A percentile compares a stretch with the other conserved stretches of the same genome.
Conservation (phyloP, 176 grass and related monocot genomes). For the Tillandsia leiboldiana region DNA sequence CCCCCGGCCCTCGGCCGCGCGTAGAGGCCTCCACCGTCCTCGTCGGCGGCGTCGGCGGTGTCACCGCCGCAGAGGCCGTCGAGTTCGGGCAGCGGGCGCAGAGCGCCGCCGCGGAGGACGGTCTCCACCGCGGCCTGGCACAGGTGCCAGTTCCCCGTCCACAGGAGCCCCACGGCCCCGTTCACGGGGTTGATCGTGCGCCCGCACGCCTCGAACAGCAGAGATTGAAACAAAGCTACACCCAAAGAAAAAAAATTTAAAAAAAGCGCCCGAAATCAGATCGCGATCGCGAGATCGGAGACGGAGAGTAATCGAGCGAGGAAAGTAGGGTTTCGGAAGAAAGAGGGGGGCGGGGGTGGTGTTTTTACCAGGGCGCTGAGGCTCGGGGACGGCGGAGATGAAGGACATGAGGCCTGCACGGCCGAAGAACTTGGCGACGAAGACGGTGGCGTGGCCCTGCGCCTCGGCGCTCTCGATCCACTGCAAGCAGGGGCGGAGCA, state of each 20-base stretch:
- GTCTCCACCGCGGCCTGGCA: conserved; percentile 84
- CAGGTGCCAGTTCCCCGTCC: conserved; percentile 73
- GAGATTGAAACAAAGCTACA: conserved; percentile 88
- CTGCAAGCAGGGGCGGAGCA: conserved; percentile 85
- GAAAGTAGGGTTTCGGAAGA: neutral
- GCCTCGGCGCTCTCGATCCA: conserved; percentile 76
- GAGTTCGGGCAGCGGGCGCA: conserved; percentile 42
- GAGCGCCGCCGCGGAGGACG: conserved; percentile 62
- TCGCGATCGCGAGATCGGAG: neutral
- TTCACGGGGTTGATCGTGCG: conserved; percentile 95
- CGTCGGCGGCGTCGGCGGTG: neutral
- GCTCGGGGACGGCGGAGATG: conserved; percentile 69
- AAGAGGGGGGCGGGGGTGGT: neutral
- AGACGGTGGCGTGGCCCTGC: conserved; percentile 93
- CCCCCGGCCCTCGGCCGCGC: conserved; percentile 17
- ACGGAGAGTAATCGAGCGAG: too few relatives aligned
- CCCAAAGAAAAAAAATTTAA: neutral
- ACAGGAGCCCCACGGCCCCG: conserved; percentile 77
- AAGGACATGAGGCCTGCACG: conserved; percentile 92
- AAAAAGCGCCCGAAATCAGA: neutral
- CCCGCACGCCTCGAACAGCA: conserved; percentile 88
- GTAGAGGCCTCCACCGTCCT: conserved; percentile 26
- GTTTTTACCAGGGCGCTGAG: conserved; percentile 54
- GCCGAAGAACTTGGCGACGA: conserved; percentile 97
- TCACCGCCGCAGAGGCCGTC: neutral